A percentile compares a stretch with the other conserved stretches of the same genome.
Evolutionary conservation across 129 eudicot genomes (phyloP).

Genomic region (Deinandra increscens): DNA sequence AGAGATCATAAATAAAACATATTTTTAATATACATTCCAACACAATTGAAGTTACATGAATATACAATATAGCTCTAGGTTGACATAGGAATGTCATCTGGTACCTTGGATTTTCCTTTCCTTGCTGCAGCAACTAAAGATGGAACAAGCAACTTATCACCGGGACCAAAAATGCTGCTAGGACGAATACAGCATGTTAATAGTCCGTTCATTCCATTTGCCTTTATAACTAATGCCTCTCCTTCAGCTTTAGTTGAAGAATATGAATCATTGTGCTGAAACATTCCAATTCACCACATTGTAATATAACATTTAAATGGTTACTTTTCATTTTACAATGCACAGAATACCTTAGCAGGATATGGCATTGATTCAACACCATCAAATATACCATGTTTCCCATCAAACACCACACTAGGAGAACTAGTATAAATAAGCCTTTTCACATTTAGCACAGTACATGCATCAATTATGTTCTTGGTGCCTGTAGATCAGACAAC

Average conservation of each 20-base stretch:
- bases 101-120: slow-evolving; percentile 86
- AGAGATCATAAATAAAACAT: slow-evolving; percentile 13
- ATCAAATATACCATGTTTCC: slow-evolving; percentile 52
- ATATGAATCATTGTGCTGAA: slow-evolving; percentile 85
- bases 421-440: slow-evolving; percentile 90
- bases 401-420: slow-evolving; percentile 89
- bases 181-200: slow-evolving; percentile 92
- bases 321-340: background rate
- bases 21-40: background rate
- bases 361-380: slow-evolving; percentile 81
- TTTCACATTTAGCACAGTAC: slow-evolving; percentile 69
- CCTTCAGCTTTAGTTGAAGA: slow-evolving; percentile 97
- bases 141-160: slow-evolving; percentile 87
- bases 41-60: background rate
- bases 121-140: slow-evolving; percentile 79
- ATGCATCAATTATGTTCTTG: slow-evolving; percentile 82
- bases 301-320: background rate
- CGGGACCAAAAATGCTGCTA: slow-evolving; percentile 95
- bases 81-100: slow-evolving; percentile 11
- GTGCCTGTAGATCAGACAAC: slow-evolving; percentile 54
- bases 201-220: slow-evolving; percentile 87
- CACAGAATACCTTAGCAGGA: slow-evolving; percentile 66
- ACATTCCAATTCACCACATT: background rate
- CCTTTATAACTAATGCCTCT: slow-evolving; percentile 82
- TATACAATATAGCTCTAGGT: background rate